phyloP scores from a whole-genome alignment of 331 rosid genomes.

The Phaseolus coccineus region DNA sequence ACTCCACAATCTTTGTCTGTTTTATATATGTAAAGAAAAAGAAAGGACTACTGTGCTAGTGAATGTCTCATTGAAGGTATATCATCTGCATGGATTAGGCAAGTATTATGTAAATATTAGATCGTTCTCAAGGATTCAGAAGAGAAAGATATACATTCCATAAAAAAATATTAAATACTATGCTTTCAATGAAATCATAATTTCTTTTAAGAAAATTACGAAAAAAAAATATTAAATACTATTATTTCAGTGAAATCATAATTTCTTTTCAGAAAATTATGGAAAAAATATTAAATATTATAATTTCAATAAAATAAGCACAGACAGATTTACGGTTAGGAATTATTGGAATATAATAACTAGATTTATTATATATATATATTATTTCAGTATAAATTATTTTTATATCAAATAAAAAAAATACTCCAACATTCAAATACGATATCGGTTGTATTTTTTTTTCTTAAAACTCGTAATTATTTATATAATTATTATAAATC shows the following conservation, averaged over 20 bases:
- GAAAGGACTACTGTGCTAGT: background rate
- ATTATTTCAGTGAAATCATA: no score
- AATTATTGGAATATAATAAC: background rate
- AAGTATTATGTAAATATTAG: background rate
- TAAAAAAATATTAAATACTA: background rate
- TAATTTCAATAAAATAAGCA: no score
- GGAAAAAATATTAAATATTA: no score
- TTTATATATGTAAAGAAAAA: background rate
- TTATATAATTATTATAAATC: no score
- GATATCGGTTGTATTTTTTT: no score
- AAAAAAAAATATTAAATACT: no score
- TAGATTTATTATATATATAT: background rate
- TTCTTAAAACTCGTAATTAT: no score
- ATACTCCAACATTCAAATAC: no score
- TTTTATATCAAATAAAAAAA: no score
- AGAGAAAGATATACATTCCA: background rate
- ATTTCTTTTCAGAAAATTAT: no score
- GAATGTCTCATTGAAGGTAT: background rate
- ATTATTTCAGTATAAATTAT: no score
- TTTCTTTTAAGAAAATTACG: background rate
- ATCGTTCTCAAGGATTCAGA: background rate
- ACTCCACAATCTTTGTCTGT: conserved; percentile 32
- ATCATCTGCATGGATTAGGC: conserved; percentile 6
- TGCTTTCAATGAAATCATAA: background rate
- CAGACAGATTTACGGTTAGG: no score